Percentiles rank a stretch among this genome's conserved stretches.
These are phyloP conservation scores for Psophocarpus tetragonolobus DNA, from an alignment of 306 rosid species.

Conservation along the genomic window DNA sequence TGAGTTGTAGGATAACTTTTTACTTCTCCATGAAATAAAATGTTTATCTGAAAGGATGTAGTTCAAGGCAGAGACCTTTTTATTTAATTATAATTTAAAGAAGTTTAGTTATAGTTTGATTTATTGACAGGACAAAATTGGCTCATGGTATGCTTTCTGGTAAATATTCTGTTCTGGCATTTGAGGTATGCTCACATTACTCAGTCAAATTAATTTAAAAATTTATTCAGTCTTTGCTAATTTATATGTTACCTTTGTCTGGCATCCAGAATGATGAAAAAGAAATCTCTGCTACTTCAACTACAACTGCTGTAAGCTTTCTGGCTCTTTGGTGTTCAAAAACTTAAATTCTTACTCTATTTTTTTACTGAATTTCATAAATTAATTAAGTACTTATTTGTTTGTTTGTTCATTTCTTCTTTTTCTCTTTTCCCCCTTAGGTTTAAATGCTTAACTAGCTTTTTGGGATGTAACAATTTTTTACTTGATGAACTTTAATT, in stretches of 20 bases:
- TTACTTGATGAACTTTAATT: background rate
- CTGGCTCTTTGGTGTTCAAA: constrained; percentile 14
- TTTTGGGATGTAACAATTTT: background rate
- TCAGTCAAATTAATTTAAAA: constrained; percentile 1
- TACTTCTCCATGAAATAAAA: background rate
- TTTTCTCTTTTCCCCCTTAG: background rate
- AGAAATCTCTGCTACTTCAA: constrained; percentile 45
- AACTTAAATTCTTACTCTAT: constrained; percentile 1
- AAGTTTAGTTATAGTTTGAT: constrained; percentile 29
- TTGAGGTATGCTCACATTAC: constrained; percentile 49
- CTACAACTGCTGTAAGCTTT: constrained; percentile 62
- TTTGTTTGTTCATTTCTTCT: background rate
- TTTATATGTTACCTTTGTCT: constrained; percentile 24
- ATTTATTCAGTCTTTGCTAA: constrained; percentile 4
- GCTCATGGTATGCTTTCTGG: constrained; percentile 88
- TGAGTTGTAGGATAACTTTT: background rate
- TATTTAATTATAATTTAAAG: background rate
- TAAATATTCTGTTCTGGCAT: constrained; percentile 71
- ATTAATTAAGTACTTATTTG: constrained; percentile 13
- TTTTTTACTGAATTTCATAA: background rate
- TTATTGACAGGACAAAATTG: constrained; percentile 63
- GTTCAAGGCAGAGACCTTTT: background rate
- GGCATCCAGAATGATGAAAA: constrained; percentile 60
- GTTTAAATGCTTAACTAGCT: background rate
- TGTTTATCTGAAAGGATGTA: background rate